These are phyloP conservation scores for Elaeagnus macrophylla DNA, from an alignment of 306 rosid genomes.

Conservation along the genomic window DNA sequence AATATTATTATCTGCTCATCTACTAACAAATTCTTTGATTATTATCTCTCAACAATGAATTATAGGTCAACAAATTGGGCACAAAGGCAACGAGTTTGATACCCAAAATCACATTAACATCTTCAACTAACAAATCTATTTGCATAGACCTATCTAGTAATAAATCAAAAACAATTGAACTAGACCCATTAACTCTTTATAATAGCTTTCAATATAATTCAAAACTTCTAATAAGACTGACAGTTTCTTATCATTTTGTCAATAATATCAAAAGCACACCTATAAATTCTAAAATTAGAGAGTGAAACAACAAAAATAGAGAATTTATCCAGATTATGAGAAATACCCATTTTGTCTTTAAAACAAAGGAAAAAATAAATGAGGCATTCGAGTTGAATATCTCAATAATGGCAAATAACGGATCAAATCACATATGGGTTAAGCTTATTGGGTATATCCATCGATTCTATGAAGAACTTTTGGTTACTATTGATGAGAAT, in stretches of 20 bases:
- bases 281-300: conserved; percentile 28
- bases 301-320: conserved; percentile 39
- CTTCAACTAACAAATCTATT: conserved; percentile 30
- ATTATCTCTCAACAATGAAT: conserved; percentile 35
- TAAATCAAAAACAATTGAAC: conserved; percentile 32
- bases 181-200: conserved; percentile 21
- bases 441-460: conserved; percentile 19
- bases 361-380: conserved; percentile 40
- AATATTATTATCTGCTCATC: too few species aligned
- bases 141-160: conserved; percentile 29
- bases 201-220: conserved; percentile 23
- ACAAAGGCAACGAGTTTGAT: conserved; percentile 21
- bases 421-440: conserved; percentile 34
- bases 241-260: conserved; percentile 27
- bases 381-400: conserved; percentile 28
- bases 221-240: conserved; percentile 28
- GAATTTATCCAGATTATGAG: conserved; percentile 23
- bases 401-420: conserved; percentile 22
- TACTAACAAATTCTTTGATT: too few species aligned
- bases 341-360: conserved; percentile 29
- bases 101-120: conserved; percentile 29
- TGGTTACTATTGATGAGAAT: conserved; percentile 29
- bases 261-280: conserved; percentile 23
- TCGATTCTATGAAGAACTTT: conserved; percentile 19
- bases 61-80: conserved; percentile 32